Evolutionary conservation across 129 eudicot species (phyloP).

Genomic region (Mikania micrantha): DNA sequence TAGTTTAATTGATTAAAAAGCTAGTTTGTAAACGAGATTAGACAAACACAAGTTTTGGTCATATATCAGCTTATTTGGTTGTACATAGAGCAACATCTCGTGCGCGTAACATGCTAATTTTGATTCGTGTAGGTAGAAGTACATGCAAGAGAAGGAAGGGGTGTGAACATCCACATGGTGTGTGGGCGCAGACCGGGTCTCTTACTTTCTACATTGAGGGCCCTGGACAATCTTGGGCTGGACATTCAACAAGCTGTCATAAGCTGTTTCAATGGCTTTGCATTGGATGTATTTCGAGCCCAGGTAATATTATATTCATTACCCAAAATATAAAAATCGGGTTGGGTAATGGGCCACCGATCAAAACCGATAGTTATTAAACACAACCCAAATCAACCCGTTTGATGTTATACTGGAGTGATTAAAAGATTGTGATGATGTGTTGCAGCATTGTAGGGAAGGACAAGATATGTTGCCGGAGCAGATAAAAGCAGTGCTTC

Average conservation of each 20-base stretch:
- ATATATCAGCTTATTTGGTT: too few relatives aligned
- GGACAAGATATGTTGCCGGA: conserved; percentile 64
- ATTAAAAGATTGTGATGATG: conserved; percentile 7
- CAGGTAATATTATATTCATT: conserved; percentile 36
- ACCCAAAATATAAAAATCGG: not conserved
- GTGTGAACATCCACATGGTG: conserved; percentile 75
- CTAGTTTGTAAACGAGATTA: too few relatives aligned
- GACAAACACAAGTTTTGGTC: too few relatives aligned
- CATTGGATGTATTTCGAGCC: conserved; percentile 68
- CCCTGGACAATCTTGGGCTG: conserved; percentile 61
- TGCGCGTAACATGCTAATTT: not conserved
- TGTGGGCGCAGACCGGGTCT: conserved; percentile 78
- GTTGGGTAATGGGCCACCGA: not conserved
- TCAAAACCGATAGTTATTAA: not conserved
- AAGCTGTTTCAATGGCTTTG: conserved; percentile 81
- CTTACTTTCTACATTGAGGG: conserved; percentile 63
- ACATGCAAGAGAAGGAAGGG: conserved; percentile 60
- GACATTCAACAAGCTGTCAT: conserved; percentile 85
- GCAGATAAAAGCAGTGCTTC: conserved; percentile 73
- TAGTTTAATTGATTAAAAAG: too few relatives aligned
- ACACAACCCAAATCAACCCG: not conserved
- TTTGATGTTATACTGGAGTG: not conserved
- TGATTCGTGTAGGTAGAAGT: conserved; percentile 50
- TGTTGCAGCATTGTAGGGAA: conserved; percentile 61
- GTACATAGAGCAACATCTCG: too few relatives aligned